Conservation (phyloP, 768 basidiomycete genomes). For the Lentinula aciculospora region DNA sequence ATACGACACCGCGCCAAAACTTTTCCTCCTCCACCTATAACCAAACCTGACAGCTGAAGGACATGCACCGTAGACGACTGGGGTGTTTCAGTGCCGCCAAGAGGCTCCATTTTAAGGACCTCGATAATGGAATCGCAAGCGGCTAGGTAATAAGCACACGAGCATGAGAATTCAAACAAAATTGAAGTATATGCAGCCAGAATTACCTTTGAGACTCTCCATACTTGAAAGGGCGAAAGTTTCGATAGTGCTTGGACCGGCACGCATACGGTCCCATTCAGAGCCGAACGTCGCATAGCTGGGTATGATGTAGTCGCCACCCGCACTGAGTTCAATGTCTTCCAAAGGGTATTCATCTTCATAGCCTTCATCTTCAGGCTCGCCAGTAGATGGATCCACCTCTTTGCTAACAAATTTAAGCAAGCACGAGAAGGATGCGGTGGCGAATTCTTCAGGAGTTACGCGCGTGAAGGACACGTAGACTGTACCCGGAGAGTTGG, state of each 20-base stretch:
- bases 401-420: constrained; percentile 98
- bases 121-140: constrained; percentile 96
- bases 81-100: constrained; percentile 86
- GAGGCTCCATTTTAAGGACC: constrained; percentile 93
- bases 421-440: constrained; percentile 83
- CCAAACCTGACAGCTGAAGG: constrained; percentile 86
- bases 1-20: constrained; percentile 91
- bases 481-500: constrained; percentile 75
- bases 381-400: constrained; percentile 89
- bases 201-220: constrained; percentile 89
- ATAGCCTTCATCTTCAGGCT: constrained; percentile 98
- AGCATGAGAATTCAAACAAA: constrained; percentile 9
- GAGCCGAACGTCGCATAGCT: constrained; percentile 86
- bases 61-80: constrained; percentile 87
- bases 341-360: constrained; percentile 98
- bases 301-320: constrained; percentile 93
- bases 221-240: constrained; percentile 90
- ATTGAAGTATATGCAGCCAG: not conserved
- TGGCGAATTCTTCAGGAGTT: constrained; percentile 66
- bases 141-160: constrained; percentile 44
- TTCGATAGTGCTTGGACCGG: constrained; percentile 77
- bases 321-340: constrained; percentile 89
- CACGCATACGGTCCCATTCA: constrained; percentile 92
- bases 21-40: constrained; percentile 92
- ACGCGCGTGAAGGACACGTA: constrained; percentile 94